A percentile compares a stretch with the other conserved stretches of the same genome.
phyloP scores from a whole-genome alignment of 768 basidiomycete species.

The Psilocybe cubensis region DNA sequence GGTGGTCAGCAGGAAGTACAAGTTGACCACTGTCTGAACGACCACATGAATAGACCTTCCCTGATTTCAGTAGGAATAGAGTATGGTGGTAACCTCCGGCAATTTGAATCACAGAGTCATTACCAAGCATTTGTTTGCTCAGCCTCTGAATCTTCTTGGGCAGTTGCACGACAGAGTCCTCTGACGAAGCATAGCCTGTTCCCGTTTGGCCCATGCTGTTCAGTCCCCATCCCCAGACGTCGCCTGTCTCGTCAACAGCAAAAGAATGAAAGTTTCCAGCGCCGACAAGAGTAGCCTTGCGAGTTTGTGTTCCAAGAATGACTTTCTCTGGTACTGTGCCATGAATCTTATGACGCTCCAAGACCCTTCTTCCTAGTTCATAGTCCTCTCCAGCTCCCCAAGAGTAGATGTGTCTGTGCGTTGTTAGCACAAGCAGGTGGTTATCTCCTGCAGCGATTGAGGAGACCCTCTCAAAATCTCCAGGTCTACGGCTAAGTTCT shows the following conservation, averaged over 20 bases:
- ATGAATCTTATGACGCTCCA: slow-evolving; percentile 86
- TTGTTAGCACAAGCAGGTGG: slow-evolving; percentile 88
- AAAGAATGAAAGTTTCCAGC: slow-evolving; percentile 89
- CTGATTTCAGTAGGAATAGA: slow-evolving; percentile 82
- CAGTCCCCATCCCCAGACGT: slow-evolving; percentile 95
- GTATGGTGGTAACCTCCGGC: slow-evolving; percentile 88
- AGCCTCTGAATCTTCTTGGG: slow-evolving; percentile 70
- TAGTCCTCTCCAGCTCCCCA: slow-evolving; percentile 92
- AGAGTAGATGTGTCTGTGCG: slow-evolving; percentile 83
- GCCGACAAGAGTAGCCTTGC: slow-evolving; percentile 67
- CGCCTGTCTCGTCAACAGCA: slow-evolving; percentile 82
- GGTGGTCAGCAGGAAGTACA: slow-evolving; percentile 74
- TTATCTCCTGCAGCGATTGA: slow-evolving; percentile 84
- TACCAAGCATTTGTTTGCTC: slow-evolving; percentile 60
- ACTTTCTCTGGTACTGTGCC: slow-evolving; percentile 90
- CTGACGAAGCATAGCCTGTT: slow-evolving; percentile 49
- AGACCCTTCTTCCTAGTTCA: slow-evolving; percentile 88
- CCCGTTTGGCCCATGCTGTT: slow-evolving; percentile 89
- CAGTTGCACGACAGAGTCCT: slow-evolving; percentile 57
- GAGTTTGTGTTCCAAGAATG: slow-evolving; percentile 66
- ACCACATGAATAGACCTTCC: slow-evolving; percentile 87
- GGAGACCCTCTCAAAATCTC: slow-evolving; percentile 71
- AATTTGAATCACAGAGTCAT: slow-evolving; percentile 71
- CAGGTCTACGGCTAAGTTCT: slow-evolving; percentile 60
- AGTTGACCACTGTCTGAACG: slow-evolving; percentile 85